These are phyloP conservation scores for Tetracentron sinense DNA, from an alignment of 164 flowering plant species.

Conservation along the genomic window DNA sequence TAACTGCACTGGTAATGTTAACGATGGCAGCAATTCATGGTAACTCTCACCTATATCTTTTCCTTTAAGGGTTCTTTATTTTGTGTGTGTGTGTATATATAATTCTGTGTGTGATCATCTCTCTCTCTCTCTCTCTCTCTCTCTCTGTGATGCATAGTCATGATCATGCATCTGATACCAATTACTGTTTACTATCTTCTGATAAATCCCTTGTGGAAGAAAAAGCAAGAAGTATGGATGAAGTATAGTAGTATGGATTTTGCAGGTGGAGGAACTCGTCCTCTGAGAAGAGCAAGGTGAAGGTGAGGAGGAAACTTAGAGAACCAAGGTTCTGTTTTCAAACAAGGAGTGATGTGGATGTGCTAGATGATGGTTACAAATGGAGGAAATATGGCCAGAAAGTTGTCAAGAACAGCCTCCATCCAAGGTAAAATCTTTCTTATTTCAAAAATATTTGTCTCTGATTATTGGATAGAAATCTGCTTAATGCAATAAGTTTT, in stretches of 20 bases:
- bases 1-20: constrained; percentile 39
- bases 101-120: no score
- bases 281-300: constrained; percentile 61
- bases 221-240: background rate
- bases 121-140: constrained; percentile 17
- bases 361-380: constrained; percentile 88
- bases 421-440: constrained; percentile 59
- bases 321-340: constrained; percentile 92
- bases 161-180: no score
- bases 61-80: no score
- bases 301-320: constrained; percentile 79
- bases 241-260: background rate
- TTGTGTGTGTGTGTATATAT: no score
- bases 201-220: no score
- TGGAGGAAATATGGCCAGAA: constrained; percentile 97
- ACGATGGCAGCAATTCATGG: constrained; percentile 55
- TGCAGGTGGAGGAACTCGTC: constrained; percentile 65
- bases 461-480: no score
- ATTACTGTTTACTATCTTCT: background rate
- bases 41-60: constrained; percentile 13
- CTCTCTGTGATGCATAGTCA: background rate
- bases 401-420: constrained; percentile 89
- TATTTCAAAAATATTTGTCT: background rate
- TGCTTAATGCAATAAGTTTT: no score
- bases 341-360: constrained; percentile 86